Evolutionary conservation across 2,329 filamentous ascomycete species (phyloP), one percentile per base, ranked within the genome.

Genomic region (Pseudogymnoascus sp.): DNA sequence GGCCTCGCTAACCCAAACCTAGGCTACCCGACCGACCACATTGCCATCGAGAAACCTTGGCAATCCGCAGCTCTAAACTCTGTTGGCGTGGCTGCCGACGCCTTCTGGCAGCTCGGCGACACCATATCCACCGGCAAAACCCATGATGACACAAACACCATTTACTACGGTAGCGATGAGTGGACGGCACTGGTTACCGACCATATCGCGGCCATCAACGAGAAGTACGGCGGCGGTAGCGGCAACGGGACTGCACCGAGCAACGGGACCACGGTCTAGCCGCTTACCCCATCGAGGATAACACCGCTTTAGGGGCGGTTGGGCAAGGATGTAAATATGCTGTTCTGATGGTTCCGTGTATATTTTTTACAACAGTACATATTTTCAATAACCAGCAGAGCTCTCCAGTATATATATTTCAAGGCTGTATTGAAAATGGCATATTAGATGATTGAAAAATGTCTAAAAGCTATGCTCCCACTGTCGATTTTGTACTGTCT

Each of bases 101-200:
- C 72, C 69, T 72, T 67, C 56, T 73, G 71, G 71, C 71, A 73
- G 38, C 71, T 69, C 53, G 71, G 70, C 1, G 70, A 72, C 47
- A 67, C 66, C 2, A 47, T 72, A 10, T 67, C 65, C 0, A 63
- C 42, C 16, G 70, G 70, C 2, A 14, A 68, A 63, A 70, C 70
- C 3, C 24, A 47, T 31, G 64, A 71, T 63, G 70, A 72, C 67
- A 70, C 70, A 16, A 63, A 71, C 50, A 63, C 70, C 6, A 65
- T 72, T 19, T 71, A 69, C 61, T 71, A 71, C 61, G 70, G 70
- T 7, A 65, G 64, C n/a, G 47, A 62, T 14, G 69, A 70, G 29
- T 72, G 66, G 61, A 66, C 66, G n/a, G 50, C 33, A 61, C 38
- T 61, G 33, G 59, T 61, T 7, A 61, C 16, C 24, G 16, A 61